Base-by-base conservation (phyloP, 805 yeast species). In the Saccharomycopsis sp. region DNA sequence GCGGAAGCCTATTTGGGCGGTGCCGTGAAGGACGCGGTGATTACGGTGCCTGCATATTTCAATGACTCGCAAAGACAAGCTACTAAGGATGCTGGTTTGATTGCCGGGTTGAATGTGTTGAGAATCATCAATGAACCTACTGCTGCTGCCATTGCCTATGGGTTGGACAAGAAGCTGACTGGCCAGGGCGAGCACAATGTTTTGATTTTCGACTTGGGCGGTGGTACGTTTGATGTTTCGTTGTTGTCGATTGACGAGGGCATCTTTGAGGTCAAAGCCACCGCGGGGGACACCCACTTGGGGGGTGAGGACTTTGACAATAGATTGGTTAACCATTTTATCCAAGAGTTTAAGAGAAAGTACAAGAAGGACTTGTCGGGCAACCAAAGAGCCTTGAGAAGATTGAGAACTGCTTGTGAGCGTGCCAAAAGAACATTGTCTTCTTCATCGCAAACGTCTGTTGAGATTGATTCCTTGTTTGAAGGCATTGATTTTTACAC, bases 21-120 rank as follows among this genome's bases (percentile, higher is more conserved):
- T 58, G 70, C 68, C 58, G 94, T 87, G 51, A 78, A 77, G 54
- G 89, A 87, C 58, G 96, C 96, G 41, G 96, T 87, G 58, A 83
- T 87, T 59, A 88, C 96, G 39, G 96, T 87, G 52, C 96, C 96
- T 41, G 96, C 96, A 46, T 87, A 87, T 70, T 87, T 87, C 75
- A 88, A 88, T 68, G 96, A 87, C 65, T 86, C 96, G 42, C 96
- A 88, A 70, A 84, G 96, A 73, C 96, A 88, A 69, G 96, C 96
- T 48, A 87, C 96, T 58, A 88, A 87, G 73, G 96, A 87, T 65
- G 95, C 96, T 47, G 96, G 96, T 73, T 70, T 81, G 53, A 88
- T 87, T 74, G 94, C 96, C 45, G 96, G 96, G 59, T 73, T 87
- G 63, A 87, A 87, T 65, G 96, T 87, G 48, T 73, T 84, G 64